These are phyloP conservation scores for Phylloporus sp. DNA, from an alignment of 768 basidiomycete species.

Conservation along the genomic window DNA sequence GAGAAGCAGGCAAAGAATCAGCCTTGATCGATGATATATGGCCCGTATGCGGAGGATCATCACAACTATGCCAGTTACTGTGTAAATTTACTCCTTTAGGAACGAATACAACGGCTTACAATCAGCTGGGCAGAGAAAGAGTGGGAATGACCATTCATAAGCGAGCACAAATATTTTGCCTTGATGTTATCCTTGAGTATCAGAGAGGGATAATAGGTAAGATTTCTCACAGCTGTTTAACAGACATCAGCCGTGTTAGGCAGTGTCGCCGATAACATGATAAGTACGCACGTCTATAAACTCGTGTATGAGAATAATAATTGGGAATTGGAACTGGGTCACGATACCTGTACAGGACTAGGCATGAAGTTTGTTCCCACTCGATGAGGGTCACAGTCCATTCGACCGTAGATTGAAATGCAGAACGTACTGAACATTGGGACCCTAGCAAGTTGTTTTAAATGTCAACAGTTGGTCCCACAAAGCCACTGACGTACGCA, in stretches of 20 bases:
- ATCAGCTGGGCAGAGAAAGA: conserved; percentile 3
- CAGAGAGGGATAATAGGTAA: not conserved
- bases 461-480: not conserved
- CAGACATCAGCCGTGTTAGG: not conserved
- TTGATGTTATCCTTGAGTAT: not conserved
- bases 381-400: not conserved
- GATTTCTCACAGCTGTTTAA: not conserved
- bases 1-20: conserved; percentile 3
- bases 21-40: conserved; percentile 10
- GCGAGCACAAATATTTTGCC: not conserved
- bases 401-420: not conserved
- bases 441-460: not conserved
- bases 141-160: not conserved
- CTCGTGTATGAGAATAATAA: not conserved
- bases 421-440: conserved; percentile 1
- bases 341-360: conserved; percentile 2
- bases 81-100: not conserved
- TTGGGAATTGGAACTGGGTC: too few relatives aligned
- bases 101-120: not conserved
- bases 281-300: not conserved
- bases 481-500: not conserved
- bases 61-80: not conserved
- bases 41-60: conserved; percentile 10
- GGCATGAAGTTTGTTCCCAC: conserved; percentile 10
- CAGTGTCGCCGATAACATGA: not conserved